Base-by-base conservation (phyloP, 164 flowering plant genomes). In the Chimonanthus salicifolius region DNA sequence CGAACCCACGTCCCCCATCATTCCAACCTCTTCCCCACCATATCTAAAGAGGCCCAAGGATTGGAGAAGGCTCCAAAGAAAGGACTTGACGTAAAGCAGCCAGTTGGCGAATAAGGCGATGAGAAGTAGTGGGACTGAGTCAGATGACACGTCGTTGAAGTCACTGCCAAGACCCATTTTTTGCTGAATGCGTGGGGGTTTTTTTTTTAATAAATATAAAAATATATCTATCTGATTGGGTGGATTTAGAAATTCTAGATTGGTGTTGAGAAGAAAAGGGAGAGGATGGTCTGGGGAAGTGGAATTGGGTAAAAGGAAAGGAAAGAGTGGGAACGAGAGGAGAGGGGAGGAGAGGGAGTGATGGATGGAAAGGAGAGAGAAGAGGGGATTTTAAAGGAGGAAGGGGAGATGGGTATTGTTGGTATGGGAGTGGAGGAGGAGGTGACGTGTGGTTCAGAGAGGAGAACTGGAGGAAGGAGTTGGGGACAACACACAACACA, bases 161-260 rank as follows among this genome's bases (percentile, higher is more conserved):
- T 85, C 83, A 69, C 78, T 72, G 16, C 85, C 88, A 10, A 94
- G 75, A 0, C 98, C 98, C 98, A 93, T 92, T 7, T 20, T 64
- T 6, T 58, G 51, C 64, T 11, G 51, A 49, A 3, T 13, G 16
- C 1, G 33, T 33, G 20, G 64, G 16, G 2, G 64, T 58, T 16
- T 9, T 63, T 16, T 63, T 71, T 13, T 70, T 54, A 33, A 33
- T 1, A 33, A 33, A 33, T 33, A 33, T 33, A 33, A 33, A 33
- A 33, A 33, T 33, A 33, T 33, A 33, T 33, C 33, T 33, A 33
- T 33, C 33, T 33, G 33, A 1, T 33, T 33, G 33, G 33, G 33
- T 13, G 60, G n/a, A 54, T 9, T 54, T 49, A 5, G 51, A 9
- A 9, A 9, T 49, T 6, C 51, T 6, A 9, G 6, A 49, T 9